Base-by-base conservation (phyloP, 805 yeast species). In the Cyberlindnera bimundalis region DNA sequence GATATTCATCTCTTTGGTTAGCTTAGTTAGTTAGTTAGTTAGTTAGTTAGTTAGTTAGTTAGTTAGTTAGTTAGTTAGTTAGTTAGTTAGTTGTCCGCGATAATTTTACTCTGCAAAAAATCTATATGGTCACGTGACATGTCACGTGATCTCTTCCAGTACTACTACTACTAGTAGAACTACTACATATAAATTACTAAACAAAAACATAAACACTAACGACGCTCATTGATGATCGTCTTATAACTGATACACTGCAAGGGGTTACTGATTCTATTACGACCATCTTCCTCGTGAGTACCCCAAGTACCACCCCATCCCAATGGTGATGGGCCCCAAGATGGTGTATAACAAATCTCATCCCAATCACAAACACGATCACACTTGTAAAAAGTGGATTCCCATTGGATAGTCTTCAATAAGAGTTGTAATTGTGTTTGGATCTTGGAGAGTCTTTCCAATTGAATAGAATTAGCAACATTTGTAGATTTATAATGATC, bases 291-390 rank as follows among this genome's bases (percentile, higher is more conserved):
- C 11, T 29, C 26, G 12, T 40, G 43, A 2, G 50, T 55, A 6
- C 59, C 61, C 13, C 62, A 58, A 0, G 21, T n/a, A 13, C 47
- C 48, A 16, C 45, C 64, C 71, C 74, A 68, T 1, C 74, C 73
- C 18, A 75, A 32, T 4, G 80, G 80, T 1, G 72, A 61, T 3
- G 82, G 83, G 1, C 71, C 84, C 83, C 83, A 77, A 0, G 80
- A 71, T 2, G 83, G 83, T 13, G 76, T 68, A 40, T 66, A 76
- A 47, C 84, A 79, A 3, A 75, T 52, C 47, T 74, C 78, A 48
- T 74, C 70, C 59, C 61, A 56, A 0, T 49, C 61, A 55, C 84
- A 78, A 4, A 51, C 56, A 3, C 52, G 38, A 0, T 65, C 49
- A 53, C 82, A 77, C 31, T 61, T 47, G 41, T 68, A 70, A 43